A percentile compares a stretch with the other conserved stretches of the same genome.
These are phyloP conservation scores for Oryza officinalis DNA, from an alignment of 176 grass and related monocot species.

Conservation along the genomic window DNA sequence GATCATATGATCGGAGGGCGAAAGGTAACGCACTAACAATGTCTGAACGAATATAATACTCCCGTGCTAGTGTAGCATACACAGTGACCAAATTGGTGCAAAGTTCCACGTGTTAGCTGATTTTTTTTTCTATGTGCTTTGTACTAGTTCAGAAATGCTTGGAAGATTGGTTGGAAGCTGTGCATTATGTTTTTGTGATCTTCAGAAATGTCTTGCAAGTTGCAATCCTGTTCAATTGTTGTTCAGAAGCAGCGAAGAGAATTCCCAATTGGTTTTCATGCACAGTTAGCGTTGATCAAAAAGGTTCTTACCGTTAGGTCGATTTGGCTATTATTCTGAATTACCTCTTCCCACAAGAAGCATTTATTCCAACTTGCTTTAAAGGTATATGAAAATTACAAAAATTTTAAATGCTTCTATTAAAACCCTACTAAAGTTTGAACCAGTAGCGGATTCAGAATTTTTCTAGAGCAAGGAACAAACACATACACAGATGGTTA, in stretches of 20 bases:
- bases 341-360: background rate
- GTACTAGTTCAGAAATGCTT: background rate
- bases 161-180: background rate
- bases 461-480: background rate
- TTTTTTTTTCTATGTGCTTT: background rate
- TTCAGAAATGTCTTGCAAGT: background rate
- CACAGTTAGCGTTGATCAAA: background rate
- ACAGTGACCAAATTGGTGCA: background rate
- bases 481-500: background rate
- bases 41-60: background rate
- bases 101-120: background rate
- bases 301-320: background rate
- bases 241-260: background rate
- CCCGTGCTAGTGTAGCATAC: background rate
- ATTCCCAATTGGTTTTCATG: background rate
- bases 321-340: background rate
- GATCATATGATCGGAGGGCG: background rate
- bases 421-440: background rate
- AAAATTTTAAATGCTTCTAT: background rate
- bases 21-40: background rate
- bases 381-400: background rate
- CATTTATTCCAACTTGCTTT: background rate
- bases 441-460: too few species aligned
- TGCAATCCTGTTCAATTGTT: background rate
- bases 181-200: background rate